Conservation (phyloP, 1,284 basidiomycete species). For the Vanrija sp. region DNA sequence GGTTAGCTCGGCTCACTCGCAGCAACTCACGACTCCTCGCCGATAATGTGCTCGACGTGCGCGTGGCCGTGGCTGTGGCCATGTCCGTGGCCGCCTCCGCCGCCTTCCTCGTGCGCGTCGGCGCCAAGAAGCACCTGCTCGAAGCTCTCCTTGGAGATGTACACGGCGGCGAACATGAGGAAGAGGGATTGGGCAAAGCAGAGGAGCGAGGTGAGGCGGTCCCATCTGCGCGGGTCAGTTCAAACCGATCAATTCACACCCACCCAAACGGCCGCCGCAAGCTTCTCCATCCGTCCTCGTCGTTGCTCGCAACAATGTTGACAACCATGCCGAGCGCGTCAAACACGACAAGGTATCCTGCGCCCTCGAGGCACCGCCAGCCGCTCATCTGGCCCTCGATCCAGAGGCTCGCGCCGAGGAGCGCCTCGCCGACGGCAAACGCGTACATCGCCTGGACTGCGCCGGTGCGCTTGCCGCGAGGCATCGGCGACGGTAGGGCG, state of each 20-base stretch:
- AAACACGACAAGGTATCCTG: conserved; percentile 95
- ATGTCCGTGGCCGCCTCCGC: conserved; percentile 52
- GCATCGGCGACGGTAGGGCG: conserved; percentile 23
- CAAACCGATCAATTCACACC: conserved; percentile 34
- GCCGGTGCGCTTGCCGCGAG: conserved; percentile 38
- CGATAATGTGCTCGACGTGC: conserved; percentile 12
- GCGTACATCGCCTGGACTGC: conserved; percentile 46
- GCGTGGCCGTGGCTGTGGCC: conserved; percentile 18
- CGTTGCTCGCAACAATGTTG: conserved; percentile 54
- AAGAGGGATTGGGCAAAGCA: conserved; percentile 86
- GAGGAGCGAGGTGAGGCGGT: conserved; percentile 68
- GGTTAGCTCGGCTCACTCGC: conserved; percentile 20
- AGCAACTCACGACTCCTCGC: conserved; percentile 7
- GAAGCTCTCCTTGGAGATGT: conserved; percentile 88
- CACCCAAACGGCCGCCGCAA: conserved; percentile 65
- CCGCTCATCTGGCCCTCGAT: conserved; percentile 85
- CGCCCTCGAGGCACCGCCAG: conserved; percentile 77
- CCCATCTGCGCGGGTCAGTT: conserved; percentile 53
- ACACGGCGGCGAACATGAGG: conserved; percentile 82
- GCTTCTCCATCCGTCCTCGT: conserved; percentile 34
- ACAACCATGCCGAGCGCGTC: conserved; percentile 75
- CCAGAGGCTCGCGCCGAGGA: conserved; percentile 65
- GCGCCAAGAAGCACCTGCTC: conserved; percentile 68
- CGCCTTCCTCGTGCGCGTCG: conserved; percentile 51
- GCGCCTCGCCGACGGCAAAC: conserved; percentile 51